Evolutionary conservation across 768 basidiomycete species (phyloP).

Genomic region (Lactifluus rugatus): DNA sequence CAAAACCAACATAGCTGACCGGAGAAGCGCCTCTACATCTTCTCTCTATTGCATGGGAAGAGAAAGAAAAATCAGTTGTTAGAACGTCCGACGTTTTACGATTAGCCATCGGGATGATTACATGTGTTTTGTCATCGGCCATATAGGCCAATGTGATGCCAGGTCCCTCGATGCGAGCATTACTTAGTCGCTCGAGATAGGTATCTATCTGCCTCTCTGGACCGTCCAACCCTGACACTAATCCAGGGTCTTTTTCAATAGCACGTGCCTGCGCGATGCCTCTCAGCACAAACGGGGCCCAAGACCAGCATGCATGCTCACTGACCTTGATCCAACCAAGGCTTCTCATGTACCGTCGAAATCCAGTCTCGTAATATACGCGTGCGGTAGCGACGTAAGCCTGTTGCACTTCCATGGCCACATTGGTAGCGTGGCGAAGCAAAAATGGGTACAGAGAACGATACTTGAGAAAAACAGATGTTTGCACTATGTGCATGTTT

Average conservation of each 20-base stretch:
- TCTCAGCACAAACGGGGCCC: neutral
- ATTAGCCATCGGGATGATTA: slow-evolving; percentile 33
- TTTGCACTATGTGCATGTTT: slow-evolving; percentile 89
- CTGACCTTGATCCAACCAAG: slow-evolving; percentile 69
- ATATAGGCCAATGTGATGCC: slow-evolving; percentile 74
- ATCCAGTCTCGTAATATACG: slow-evolving; percentile 92
- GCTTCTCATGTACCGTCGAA: slow-evolving; percentile 79
- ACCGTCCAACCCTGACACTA: slow-evolving; percentile 41
- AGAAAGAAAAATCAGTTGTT: neutral
- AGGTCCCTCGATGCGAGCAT: slow-evolving; percentile 72
- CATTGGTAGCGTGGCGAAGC: slow-evolving; percentile 66
- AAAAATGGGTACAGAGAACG: slow-evolving; percentile 75
- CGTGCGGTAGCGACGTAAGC: slow-evolving; percentile 77
- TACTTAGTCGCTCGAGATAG: slow-evolving; percentile 48
- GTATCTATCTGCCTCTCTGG: slow-evolving; percentile 29
- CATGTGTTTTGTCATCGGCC: slow-evolving; percentile 82
- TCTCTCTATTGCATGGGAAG: slow-evolving; percentile 47
- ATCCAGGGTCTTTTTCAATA: slow-evolving; percentile 57
- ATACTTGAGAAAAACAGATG: slow-evolving; percentile 77
- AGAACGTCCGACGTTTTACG: neutral
- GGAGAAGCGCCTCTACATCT: slow-evolving; percentile 71
- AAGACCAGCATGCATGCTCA: neutral
- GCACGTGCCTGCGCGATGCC: slow-evolving; percentile 43
- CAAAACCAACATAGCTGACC: slow-evolving; percentile 80
- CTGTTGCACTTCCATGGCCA: slow-evolving; percentile 81